Conservation (phyloP, 805 yeast species). For the Metschnikowia lochheadii region DNA sequence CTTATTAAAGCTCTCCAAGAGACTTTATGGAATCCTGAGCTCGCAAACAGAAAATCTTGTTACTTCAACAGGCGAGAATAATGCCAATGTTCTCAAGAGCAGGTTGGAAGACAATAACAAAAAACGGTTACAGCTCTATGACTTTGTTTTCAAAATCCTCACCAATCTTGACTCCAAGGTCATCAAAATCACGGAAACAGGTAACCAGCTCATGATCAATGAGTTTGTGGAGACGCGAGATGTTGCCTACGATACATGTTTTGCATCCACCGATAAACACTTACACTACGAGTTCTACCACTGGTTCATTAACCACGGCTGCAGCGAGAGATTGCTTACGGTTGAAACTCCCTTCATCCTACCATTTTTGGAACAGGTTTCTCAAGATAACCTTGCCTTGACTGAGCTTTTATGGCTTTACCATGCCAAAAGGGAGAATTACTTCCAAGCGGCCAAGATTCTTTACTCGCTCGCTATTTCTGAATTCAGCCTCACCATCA, state of each 20-base stretch:
- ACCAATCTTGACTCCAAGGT: slow-evolving; percentile 67
- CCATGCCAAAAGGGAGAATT: slow-evolving; percentile 76
- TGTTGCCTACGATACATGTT: slow-evolving; percentile 67
- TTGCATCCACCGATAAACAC: slow-evolving; percentile 70
- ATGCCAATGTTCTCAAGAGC: slow-evolving; percentile 6
- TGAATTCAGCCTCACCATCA: slow-evolving; percentile 61
- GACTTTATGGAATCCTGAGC: slow-evolving; percentile 36
- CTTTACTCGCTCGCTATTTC: slow-evolving; percentile 67
- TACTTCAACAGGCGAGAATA: slow-evolving; percentile 8
- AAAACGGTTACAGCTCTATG: slow-evolving; percentile 47
- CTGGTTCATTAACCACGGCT: slow-evolving; percentile 81
- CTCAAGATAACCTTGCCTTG: slow-evolving; percentile 60
- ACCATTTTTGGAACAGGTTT: slow-evolving; percentile 67
- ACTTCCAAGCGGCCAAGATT: slow-evolving; percentile 79
- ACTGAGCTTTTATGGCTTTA: slow-evolving; percentile 87
- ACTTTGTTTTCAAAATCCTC: slow-evolving; percentile 69
- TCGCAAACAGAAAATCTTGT: slow-evolving; percentile 4
- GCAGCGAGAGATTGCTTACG: slow-evolving; percentile 70
- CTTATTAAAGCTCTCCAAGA: slow-evolving; percentile 69
- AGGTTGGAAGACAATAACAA: slow-evolving; percentile 16
- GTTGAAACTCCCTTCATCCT: slow-evolving; percentile 79
- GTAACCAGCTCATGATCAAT: slow-evolving; percentile 39
- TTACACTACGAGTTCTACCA: slow-evolving; percentile 91
- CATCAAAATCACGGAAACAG: slow-evolving; percentile 37
- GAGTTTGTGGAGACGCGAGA: slow-evolving; percentile 61